A percentile compares a stretch with the other conserved stretches of the same genome.
Conservation (phyloP, 331 rosid species). For the Stylosanthes scabra region DNA sequence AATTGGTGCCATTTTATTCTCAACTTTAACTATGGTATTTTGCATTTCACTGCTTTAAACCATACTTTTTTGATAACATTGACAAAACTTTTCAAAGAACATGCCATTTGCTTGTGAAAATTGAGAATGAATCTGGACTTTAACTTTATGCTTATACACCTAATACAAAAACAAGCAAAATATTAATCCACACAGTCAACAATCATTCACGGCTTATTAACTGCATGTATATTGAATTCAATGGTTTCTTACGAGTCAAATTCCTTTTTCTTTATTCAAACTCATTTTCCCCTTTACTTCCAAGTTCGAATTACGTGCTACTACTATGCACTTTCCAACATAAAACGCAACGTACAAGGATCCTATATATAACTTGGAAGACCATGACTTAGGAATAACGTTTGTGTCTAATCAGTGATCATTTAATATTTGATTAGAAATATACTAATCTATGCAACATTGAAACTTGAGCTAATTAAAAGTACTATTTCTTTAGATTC, state of each 20-base stretch:
- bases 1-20: constrained; percentile 15
- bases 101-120: not conserved
- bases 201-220: not conserved
- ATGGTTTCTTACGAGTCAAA: not conserved
- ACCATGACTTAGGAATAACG: not conserved
- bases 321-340: not conserved
- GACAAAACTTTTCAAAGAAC: too few relatives aligned
- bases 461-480: not conserved
- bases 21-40: too few relatives aligned
- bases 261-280: not conserved
- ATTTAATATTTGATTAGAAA: not conserved
- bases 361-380: not conserved
- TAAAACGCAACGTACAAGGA: not conserved
- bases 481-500: too few relatives aligned
- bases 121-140: not conserved
- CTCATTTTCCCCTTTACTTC: too few relatives aligned
- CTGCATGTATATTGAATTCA: not conserved
- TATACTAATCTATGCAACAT: not conserved
- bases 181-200: too few relatives aligned
- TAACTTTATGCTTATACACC: not conserved
- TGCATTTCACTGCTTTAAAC: too few relatives aligned
- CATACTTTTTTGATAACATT: too few relatives aligned
- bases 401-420: not conserved
- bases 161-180: too few relatives aligned
- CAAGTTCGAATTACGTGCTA: too few relatives aligned